These are phyloP conservation scores for Caryopteris hybrid DNA, from an alignment of 305 asterid genomes.

Conservation along the genomic window DNA sequence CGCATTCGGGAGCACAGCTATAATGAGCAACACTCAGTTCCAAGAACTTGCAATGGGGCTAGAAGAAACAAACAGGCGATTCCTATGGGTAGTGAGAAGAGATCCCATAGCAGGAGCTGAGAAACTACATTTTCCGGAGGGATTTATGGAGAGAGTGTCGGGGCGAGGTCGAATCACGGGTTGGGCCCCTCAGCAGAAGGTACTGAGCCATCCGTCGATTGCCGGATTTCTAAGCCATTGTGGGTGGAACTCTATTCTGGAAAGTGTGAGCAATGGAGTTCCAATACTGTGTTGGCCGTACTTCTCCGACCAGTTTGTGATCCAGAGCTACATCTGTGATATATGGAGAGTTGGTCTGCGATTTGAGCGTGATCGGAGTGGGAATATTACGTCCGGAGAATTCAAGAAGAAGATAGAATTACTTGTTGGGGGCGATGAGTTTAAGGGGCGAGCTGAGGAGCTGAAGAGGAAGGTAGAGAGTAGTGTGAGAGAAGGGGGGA, in stretches of 20 bases:
- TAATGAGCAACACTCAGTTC: constrained; percentile 27
- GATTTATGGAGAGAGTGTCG: constrained; percentile 28
- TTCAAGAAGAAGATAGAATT: constrained; percentile 30
- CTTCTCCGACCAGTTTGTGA: constrained; percentile 34
- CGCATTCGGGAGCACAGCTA: constrained; percentile 34
- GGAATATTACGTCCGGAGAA: constrained; percentile 23
- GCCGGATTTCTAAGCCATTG: constrained; percentile 44
- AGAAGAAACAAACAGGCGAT: constrained; percentile 35
- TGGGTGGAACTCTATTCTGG: constrained; percentile 44
- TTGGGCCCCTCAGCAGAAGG: constrained; percentile 43
- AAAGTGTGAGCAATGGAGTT: constrained; percentile 33
- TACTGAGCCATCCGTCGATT: constrained; percentile 33
- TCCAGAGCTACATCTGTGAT: constrained; percentile 34
- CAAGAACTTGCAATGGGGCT: constrained; percentile 50
- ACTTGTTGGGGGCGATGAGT: constrained; percentile 14
- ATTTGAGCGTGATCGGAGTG: constrained; percentile 9
- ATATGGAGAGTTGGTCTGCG: constrained; percentile 33
- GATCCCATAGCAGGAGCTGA: background rate
- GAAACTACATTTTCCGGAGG: constrained; percentile 10
- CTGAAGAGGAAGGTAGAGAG: constrained; percentile 9
- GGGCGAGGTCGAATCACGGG: constrained; percentile 21
- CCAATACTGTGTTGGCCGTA: constrained; percentile 41
- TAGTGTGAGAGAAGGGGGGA: constrained; percentile 24
- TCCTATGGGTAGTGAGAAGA: constrained; percentile 36
- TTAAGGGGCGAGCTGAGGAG: constrained; percentile 22